Conservation (phyloP, 768 basidiomycete genomes). For the Filobasidium floriforme region DNA sequence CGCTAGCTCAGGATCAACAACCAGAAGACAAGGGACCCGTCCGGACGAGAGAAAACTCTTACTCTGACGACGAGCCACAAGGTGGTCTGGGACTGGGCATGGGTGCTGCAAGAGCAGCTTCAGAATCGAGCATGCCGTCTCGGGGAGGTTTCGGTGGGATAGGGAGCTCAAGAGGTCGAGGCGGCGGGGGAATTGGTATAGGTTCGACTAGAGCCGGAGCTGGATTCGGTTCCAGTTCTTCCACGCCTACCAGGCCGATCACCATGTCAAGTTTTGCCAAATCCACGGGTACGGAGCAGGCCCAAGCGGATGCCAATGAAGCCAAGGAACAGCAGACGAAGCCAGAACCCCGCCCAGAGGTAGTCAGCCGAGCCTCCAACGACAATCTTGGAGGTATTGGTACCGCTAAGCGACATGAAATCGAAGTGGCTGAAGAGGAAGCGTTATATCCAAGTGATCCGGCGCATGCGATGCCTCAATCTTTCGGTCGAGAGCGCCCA, state of each 20-base stretch:
- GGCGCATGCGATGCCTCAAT: constrained; percentile 29
- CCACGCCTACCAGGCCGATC: constrained; percentile 6
- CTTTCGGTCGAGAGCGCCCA: constrained; percentile 26
- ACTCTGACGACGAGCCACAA: constrained; percentile 1
- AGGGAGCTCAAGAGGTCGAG: constrained; percentile 6
- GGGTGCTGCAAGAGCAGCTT: background rate
- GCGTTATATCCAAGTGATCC: constrained; percentile 16
- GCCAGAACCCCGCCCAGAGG: background rate
- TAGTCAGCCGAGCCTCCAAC: background rate
- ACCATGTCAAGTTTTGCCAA: constrained; percentile 11
- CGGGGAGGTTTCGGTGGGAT: constrained; percentile 13
- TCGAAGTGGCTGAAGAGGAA: constrained; percentile 16
- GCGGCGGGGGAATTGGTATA: constrained; percentile 13
- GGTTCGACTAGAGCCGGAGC: background rate
- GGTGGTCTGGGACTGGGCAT: background rate
- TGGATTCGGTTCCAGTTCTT: background rate
- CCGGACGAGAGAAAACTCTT: constrained; percentile 2
- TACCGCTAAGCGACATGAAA: constrained; percentile 18
- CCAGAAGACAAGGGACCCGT: constrained; percentile 1
- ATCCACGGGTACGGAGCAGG: background rate
- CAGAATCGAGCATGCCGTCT: background rate
- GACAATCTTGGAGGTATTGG: constrained; percentile 28
- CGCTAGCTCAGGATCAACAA: background rate
- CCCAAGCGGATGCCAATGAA: background rate
- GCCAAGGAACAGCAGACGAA: background rate